Conservation (phyloP, 2,329 filamentous ascomycete genomes). For the Diaporthe longicolla region DNA sequence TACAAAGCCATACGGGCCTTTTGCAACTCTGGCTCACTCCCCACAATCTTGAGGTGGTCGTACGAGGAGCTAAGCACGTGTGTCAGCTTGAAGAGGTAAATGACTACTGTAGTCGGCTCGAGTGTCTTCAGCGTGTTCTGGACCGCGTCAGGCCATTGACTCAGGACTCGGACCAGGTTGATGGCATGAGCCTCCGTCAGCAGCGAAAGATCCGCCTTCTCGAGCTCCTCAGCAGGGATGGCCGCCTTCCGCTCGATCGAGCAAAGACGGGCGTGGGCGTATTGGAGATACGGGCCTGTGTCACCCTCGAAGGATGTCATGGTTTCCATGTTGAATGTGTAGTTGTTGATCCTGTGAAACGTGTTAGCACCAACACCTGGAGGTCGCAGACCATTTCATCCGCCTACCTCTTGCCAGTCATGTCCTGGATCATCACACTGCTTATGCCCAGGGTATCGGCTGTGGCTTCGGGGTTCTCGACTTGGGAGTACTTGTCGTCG, state of each 20-base stretch:
- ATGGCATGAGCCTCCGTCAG: conserved; percentile 80
- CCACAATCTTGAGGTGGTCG: conserved; percentile 86
- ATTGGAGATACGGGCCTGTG: conserved; percentile 88
- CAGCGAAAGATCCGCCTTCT: conserved; percentile 74
- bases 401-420: conserved; percentile 89
- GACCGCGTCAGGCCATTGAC: conserved; percentile 88
- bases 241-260: conserved; percentile 72
- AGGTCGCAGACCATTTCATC: neutral
- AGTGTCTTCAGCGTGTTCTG: conserved; percentile 87
- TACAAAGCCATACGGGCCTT: conserved; percentile 83
- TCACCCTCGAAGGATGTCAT: conserved; percentile 90
- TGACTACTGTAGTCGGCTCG: conserved; percentile 69
- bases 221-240: conserved; percentile 70
- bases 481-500: conserved; percentile 88
- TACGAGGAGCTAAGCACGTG: conserved; percentile 86
- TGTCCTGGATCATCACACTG: conserved; percentile 97
- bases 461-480: conserved; percentile 83
- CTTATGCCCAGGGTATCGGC: conserved; percentile 94
- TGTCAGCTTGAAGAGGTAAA: conserved; percentile 88
- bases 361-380: conserved; percentile 20
- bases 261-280: conserved; percentile 81
- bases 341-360: conserved; percentile 70
- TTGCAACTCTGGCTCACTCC: conserved; percentile 80
- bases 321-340: conserved; percentile 82
- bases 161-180: conserved; percentile 81